Conservation (phyloP, 805 yeast genomes). For the Candida alai region DNA sequence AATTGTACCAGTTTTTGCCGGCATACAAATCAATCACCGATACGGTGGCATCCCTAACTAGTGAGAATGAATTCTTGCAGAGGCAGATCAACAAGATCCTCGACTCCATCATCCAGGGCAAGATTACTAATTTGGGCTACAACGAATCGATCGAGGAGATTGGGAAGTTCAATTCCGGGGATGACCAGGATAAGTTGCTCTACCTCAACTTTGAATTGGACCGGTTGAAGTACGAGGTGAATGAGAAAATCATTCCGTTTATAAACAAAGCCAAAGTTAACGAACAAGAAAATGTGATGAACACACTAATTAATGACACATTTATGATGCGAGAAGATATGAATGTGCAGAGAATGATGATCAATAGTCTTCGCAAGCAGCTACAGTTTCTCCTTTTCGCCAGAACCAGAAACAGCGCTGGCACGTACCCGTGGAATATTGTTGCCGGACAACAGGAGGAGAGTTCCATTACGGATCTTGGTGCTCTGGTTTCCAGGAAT, state of each 20-base stretch:
- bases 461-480: too few species aligned
- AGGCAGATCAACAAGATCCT: constrained; percentile 43
- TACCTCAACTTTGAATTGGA: constrained; percentile 42
- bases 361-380: constrained; percentile 48
- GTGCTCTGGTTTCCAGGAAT: constrained; percentile 21
- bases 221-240: constrained; percentile 38
- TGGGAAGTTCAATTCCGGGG: constrained; percentile 18
- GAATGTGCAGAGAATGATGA: constrained; percentile 39
- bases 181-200: constrained; percentile 25
- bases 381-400: constrained; percentile 46
- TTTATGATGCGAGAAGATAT: constrained; percentile 45
- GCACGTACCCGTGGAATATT: not conserved
- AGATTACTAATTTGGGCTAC: constrained; percentile 47
- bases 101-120: constrained; percentile 47
- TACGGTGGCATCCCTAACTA: constrained; percentile 22
- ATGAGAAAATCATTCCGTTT: constrained; percentile 34
- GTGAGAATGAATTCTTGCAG: constrained; percentile 39
- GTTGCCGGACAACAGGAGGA: not conserved
- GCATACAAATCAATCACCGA: constrained; percentile 17
- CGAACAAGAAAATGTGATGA: constrained; percentile 29
- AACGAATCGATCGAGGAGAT: constrained; percentile 46
- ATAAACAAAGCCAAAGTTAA: constrained; percentile 20
- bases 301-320: constrained; percentile 32
- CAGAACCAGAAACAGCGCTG: constrained; percentile 24
- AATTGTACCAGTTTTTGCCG: constrained; percentile 27